Evolutionary conservation across 768 basidiomycete genomes (phyloP), one percentile per base, ranked within the genome.

Genomic region (Pleurotus sapidus): DNA sequence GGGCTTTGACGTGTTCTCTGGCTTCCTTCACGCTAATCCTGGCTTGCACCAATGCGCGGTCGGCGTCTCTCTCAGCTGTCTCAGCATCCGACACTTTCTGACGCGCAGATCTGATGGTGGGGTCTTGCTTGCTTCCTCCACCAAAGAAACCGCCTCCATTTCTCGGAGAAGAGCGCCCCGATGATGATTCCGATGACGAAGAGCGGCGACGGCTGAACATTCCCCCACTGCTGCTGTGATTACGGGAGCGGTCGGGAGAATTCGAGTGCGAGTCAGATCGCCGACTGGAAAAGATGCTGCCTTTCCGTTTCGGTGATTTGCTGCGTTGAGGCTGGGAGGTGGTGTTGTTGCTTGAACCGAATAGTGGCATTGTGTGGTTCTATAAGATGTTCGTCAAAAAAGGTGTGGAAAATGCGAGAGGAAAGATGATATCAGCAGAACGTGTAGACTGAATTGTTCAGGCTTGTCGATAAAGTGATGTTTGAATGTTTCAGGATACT

Each of bases 81-180:
- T 83, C 78, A 1, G 84, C 84, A 30, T 77, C 73, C 0, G 74
- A 60, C 15, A 84, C 76, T 60, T 80, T 83, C 62, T 80, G 69
- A 45, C 79, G 79, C 6, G 82, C 84, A 3, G 67, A 63, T 6
- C 71, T 48, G 59, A 87, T 80, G 25, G 70, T 68, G 5, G 82
- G 79, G 59, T 86, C 84, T 39, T 66, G 57, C 27, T 46, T 25
- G 46, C 46, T 30, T 42, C 51, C 20, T 34, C 42, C 45, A 56
- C 39, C n/a, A 39, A 49, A 59, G 20, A 24, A 23, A 45, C 54
- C 27, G 39, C 54, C 39, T 45, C 49, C 51, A 54, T 43, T 59
- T 34, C 58, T 48, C 25, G 61, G 46, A 49, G 47, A 49, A 34
- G 38, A 27, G 30, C 49, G 55, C 51, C 54, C 65, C 49, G 55